These are phyloP conservation scores for Hemileccinum rubropunctum DNA, from an alignment of 768 basidiomycete genomes.

Conservation along the genomic window DNA sequence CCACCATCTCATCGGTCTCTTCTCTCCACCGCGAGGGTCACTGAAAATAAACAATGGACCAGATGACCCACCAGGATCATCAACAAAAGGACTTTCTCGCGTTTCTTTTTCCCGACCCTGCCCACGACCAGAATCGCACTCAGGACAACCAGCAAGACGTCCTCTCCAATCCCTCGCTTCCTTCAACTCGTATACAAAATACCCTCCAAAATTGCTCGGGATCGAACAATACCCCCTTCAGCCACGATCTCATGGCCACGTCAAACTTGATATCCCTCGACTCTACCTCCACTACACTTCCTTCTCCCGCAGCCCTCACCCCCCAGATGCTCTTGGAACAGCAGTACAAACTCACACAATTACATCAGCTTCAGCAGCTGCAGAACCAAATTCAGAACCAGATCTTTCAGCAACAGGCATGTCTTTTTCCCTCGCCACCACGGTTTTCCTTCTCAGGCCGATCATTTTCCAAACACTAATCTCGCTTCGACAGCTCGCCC, in stretches of 20 bases:
- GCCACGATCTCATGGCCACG: conserved; percentile 40
- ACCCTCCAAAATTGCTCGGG: conserved; percentile 4
- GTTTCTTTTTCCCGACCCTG: conserved; percentile 32
- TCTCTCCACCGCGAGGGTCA: not conserved
- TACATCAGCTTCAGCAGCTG: conserved; percentile 74
- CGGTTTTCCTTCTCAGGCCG: too few relatives aligned
- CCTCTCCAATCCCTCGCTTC: not conserved
- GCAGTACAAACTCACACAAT: conserved; percentile 73
- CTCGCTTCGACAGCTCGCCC: conserved; percentile 51
- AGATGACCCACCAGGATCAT: conserved; percentile 26
- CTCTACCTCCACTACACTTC: conserved; percentile 4
- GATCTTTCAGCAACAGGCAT: conserved; percentile 87
- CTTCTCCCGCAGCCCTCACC: conserved; percentile 28
- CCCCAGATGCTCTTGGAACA: conserved; percentile 65
- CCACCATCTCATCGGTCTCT: too few relatives aligned
- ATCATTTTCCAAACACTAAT: conserved; percentile 9
- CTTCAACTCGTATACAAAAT: not conserved
- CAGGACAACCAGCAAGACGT: conserved; percentile 23
- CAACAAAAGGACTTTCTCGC: conserved; percentile 36
- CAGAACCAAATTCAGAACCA: conserved; percentile 86
- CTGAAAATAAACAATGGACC: not conserved
- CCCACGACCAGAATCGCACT: conserved; percentile 21
- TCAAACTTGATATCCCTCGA: conserved; percentile 52
- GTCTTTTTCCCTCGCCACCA: conserved; percentile 19
- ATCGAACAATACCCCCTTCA: conserved; percentile 11